A percentile compares a stretch with the other conserved stretches of the same genome.
These are phyloP conservation scores for Phytopythium kandeliae DNA, from an alignment of 352 stramenopile species.

Conservation along the genomic window DNA sequence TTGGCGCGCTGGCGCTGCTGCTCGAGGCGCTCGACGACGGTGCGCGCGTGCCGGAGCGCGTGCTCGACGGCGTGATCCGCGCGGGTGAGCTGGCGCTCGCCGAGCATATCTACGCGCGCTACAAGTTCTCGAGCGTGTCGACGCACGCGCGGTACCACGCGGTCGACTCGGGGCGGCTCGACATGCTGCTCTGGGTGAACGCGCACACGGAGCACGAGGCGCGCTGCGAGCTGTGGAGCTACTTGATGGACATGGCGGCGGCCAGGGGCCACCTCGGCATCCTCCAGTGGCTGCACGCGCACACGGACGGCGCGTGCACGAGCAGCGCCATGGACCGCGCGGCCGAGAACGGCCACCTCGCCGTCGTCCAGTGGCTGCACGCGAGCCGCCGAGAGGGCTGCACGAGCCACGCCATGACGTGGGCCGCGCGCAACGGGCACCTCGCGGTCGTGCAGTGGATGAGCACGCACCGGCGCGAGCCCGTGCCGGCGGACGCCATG, in stretches of 20 bases:
- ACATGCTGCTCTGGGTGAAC: constrained; percentile 26
- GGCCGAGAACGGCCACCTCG: constrained; percentile 9
- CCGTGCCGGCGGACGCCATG: constrained; percentile 29
- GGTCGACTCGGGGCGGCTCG: constrained; percentile 14
- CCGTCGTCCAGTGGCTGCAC: constrained; percentile 18
- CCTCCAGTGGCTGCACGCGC: constrained; percentile 7
- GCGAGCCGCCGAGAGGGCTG: constrained; percentile 6
- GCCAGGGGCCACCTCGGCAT: constrained; percentile 5
- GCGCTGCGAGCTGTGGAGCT: constrained; percentile 10
- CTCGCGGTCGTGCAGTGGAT: constrained; percentile 23
- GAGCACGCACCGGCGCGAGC: constrained; percentile 14
- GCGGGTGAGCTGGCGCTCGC: constrained; percentile 1
- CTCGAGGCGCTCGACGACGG: constrained; percentile 4
- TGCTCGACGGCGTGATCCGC: background rate
- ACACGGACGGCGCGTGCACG: background rate
- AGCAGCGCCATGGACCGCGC: constrained; percentile 11
- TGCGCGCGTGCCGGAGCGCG: background rate
- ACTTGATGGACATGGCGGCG: constrained; percentile 5
- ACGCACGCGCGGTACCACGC: too few species aligned
- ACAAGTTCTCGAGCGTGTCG: too few species aligned
- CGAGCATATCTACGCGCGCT: constrained; percentile 13
- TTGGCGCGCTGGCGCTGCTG: constrained; percentile 13
- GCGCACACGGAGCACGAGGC: constrained; percentile 7
- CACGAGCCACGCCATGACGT: constrained; percentile 18
- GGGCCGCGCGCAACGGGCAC: constrained; percentile 15